Conservation (phyloP, 805 yeast genomes). For the Barnettozyma vustinii region DNA sequence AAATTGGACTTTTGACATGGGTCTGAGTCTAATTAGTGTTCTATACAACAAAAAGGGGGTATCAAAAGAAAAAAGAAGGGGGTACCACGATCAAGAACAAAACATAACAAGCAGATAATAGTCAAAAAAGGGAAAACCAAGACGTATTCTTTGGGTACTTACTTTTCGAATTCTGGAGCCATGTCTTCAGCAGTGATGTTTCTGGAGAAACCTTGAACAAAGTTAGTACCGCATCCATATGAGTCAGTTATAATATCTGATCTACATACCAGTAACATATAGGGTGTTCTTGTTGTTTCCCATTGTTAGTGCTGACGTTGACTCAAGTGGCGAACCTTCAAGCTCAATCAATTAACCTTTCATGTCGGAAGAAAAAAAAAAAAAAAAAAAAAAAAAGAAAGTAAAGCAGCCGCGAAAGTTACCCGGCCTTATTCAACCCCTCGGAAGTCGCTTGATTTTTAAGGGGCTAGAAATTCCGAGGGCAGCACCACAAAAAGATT, state of each 20-base stretch:
- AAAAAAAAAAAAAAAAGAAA: neutral
- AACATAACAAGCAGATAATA: conserved; percentile 3
- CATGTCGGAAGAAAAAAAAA: neutral
- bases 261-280: conserved; percentile 42
- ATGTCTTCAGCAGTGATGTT: conserved; percentile 51
- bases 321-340: neutral
- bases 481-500: neutral
- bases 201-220: conserved; percentile 36
- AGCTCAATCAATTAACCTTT: neutral
- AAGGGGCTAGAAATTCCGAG: neutral
- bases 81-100: neutral
- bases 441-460: neutral
- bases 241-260: neutral
- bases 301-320: conserved; percentile 9
- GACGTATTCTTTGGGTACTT: conserved; percentile 29
- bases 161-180: conserved; percentile 58
- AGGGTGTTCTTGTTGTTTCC: conserved; percentile 33
- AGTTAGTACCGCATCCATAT: neutral
- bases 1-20: conserved; percentile 5
- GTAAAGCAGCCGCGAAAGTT: neutral
- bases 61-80: neutral
- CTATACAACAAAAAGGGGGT: neutral
- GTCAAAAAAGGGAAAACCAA: conserved; percentile 2
- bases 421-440: neutral
- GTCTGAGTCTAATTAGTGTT: conserved; percentile 7